Base-by-base conservation (phyloP, 2,329 filamentous ascomycete species). In the Fusarium setosum region DNA sequence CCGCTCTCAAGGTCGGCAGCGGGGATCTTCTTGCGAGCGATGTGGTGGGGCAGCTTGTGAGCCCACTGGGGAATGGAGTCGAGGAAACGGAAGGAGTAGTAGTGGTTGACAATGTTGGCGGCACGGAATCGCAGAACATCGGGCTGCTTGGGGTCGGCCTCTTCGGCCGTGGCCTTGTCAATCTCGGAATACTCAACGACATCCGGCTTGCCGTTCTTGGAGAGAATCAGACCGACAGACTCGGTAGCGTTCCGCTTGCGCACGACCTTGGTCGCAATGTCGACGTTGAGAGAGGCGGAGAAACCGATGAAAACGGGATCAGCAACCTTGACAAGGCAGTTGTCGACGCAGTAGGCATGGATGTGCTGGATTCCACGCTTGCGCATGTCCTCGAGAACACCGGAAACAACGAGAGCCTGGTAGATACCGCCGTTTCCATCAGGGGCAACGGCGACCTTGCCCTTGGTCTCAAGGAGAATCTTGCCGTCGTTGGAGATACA, bases 131-230 rank as follows among this genome's bases (percentile, higher is more conserved):
- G 96, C 76, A 99, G 90, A 53, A 97, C 84, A 58, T 88, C 90
- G 4, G 88, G 84, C 74, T 97, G 90, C 79, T 92, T 92, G 54
- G 90, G 81, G 76, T 99, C 96, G 76, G 90, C 88, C 68, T 94
- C 95, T 80, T 96, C 93, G 58, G 95, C 92, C n/a, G 93, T 96
- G 65, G 88, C 90, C 68, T 88, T 81, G 83, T 96, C 92, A 72
- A 99, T 98, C 83, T 99, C 96, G 6, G 94, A 97, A 85, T 99
- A 99, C 83, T 99, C 96, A 53, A 99, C 95, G 4, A 99, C 96
- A 75, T 97, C 96, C 35, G 96, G 96, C 81, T 92, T 94, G 79
- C 94, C 94, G 78, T 98, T 96, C 87, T 97, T 97, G 75, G 92
- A 90, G 57, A 99, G 82, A 74, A 99, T 98, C 63, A 99, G 85